phyloP scores from a whole-genome alignment of 768 basidiomycete genomes.

The Pisolithus microcarpus region DNA sequence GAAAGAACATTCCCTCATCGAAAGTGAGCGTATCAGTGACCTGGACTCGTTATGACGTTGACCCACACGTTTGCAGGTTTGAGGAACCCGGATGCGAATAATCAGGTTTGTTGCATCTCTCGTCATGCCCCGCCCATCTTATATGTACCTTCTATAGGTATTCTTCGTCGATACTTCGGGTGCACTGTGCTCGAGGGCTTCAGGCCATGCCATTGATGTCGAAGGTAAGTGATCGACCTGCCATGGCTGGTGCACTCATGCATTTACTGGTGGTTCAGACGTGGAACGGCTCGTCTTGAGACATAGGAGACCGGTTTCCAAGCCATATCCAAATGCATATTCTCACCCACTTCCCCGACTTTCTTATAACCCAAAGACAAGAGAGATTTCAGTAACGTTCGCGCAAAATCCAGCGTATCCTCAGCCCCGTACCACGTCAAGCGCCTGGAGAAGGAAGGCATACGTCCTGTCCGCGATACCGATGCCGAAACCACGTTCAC shows the following conservation, averaged over 20 bases:
- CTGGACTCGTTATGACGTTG: not conserved
- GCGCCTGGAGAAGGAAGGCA: constrained; percentile 49
- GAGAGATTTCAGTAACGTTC: constrained; percentile 57
- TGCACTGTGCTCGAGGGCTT: constrained; percentile 65
- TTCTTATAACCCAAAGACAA: constrained; percentile 45
- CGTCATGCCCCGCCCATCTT: too few species aligned
- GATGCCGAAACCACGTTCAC: constrained; percentile 55
- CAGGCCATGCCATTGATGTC: constrained; percentile 78
- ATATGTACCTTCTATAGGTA: constrained; percentile 38
- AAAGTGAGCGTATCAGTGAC: constrained; percentile 42
- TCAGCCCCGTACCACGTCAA: constrained; percentile 27
- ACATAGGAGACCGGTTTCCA: constrained; percentile 67
- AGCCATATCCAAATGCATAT: constrained; percentile 71
- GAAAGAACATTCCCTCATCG: constrained; percentile 71
- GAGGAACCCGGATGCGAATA: constrained; percentile 60
- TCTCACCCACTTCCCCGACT: constrained; percentile 74
- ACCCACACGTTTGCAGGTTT: constrained; percentile 38
- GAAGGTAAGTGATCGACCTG: constrained; percentile 43
- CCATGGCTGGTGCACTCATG: constrained; percentile 4
- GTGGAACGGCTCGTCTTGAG: constrained; percentile 58
- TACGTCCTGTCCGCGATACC: constrained; percentile 66
- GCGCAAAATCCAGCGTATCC: constrained; percentile 60
- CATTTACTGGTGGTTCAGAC: constrained; percentile 30
- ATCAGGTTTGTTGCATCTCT: constrained; percentile 46
- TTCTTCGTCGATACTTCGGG: constrained; percentile 80